Evolutionary conservation across 139 green algal species (phyloP).

Genomic region (Chlamydomonas applanata): DNA sequence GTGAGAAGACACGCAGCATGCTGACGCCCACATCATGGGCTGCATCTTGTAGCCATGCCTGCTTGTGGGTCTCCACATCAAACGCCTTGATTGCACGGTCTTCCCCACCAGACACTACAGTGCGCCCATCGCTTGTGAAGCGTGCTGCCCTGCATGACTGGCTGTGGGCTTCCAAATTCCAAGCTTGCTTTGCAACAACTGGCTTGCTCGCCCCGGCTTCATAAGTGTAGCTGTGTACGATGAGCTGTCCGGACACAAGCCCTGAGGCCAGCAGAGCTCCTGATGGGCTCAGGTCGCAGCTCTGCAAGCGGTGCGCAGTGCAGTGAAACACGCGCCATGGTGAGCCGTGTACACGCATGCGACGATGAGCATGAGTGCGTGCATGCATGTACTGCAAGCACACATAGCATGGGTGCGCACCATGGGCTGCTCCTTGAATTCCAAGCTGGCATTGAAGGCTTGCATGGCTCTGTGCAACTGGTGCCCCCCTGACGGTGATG

Average conservation of each 20-base stretch:
- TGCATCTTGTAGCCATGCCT: constrained; percentile 29
- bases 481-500: too few relatives aligned
- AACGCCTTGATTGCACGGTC: constrained; percentile 38
- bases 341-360: neutral
- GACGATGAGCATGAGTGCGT: neutral
- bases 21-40: constrained; percentile 66
- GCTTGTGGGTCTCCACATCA: constrained; percentile 45
- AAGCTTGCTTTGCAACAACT: neutral
- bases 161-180: neutral
- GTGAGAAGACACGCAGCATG: constrained; percentile 29
- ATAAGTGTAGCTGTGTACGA: constrained; percentile 13
- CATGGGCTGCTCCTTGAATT: too few relatives aligned
- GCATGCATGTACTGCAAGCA: neutral
- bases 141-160: neutral
- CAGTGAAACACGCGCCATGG: too few relatives aligned
- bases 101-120: constrained; percentile 22
- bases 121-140: constrained; percentile 13
- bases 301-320: constrained; percentile 2
- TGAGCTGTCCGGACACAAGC: constrained; percentile 15
- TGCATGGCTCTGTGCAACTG: too few relatives aligned
- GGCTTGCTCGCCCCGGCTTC: neutral
- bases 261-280: constrained; percentile 4
- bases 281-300: neutral
- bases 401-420: too few relatives aligned
- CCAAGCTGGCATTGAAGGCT: too few relatives aligned